phyloP scores from a whole-genome alignment of 257 asterid genomes.

The Fraxinus anomala region DNA sequence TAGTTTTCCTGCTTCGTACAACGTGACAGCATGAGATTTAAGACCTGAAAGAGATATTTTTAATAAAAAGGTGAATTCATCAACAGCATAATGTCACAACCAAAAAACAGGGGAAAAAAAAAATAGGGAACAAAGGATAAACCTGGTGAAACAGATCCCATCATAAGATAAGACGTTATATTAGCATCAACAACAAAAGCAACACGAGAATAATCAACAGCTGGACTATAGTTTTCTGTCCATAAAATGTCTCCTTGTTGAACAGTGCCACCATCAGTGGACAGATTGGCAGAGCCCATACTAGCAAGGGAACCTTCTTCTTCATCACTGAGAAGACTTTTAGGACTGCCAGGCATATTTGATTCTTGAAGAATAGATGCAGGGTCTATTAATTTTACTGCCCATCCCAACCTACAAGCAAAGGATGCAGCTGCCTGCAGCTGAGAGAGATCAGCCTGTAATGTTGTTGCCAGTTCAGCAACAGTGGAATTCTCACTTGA shows the following conservation, averaged over 20 bases:
- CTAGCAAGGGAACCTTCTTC: conserved; percentile 64
- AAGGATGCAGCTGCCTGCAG: conserved; percentile 99
- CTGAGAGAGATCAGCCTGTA: conserved; percentile 96
- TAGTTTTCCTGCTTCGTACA: conserved; percentile 97
- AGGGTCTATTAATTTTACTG: conserved; percentile 89
- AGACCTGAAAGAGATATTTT: conserved; percentile 57
- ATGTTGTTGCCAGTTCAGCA: conserved; percentile 84
- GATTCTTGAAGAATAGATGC: conserved; percentile 90
- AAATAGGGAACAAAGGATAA: conserved; percentile 24
- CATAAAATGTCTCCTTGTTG: conserved; percentile 71
- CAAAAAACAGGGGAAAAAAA: neutral
- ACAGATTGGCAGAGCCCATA: conserved; percentile 52
- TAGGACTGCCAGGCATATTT: conserved; percentile 67
- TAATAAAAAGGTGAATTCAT: conserved; percentile 24
- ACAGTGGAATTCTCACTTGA: conserved; percentile 98
- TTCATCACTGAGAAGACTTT: conserved; percentile 68
- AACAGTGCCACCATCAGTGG: conserved; percentile 59
- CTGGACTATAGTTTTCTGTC: conserved; percentile 62
- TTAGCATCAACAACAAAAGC: conserved; percentile 99
- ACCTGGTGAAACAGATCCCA: conserved; percentile 99
- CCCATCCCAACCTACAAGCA: conserved; percentile 99
- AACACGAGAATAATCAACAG: conserved; percentile 82
- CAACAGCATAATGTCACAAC: neutral
- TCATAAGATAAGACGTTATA: conserved; percentile 98
- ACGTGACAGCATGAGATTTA: conserved; percentile 95